Conservation (phyloP, 345 rosid species). For the Linum trigynum region DNA sequence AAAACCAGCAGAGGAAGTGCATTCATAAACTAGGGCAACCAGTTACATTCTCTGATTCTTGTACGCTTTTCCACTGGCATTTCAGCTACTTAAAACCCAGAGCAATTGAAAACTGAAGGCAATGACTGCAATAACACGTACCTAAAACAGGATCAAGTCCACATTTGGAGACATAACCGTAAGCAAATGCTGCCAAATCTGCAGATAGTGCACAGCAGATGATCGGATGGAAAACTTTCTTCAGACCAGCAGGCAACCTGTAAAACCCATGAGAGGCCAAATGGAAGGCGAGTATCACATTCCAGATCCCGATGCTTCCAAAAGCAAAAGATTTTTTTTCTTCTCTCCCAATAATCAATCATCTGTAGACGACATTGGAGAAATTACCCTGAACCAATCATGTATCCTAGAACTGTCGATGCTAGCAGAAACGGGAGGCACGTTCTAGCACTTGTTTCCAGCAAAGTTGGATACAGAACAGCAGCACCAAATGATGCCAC, state of each 20-base stretch:
- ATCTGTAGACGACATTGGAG: background rate
- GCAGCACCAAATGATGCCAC: conserved; percentile 59
- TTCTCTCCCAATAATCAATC: background rate
- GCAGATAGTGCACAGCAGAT: conserved; percentile 79
- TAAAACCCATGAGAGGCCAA: conserved; percentile 7
- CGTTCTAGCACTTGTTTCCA: conserved; percentile 75
- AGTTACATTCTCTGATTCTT: no score
- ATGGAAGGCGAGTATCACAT: background rate
- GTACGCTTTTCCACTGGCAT: no score
- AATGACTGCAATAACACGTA: conserved; percentile 11
- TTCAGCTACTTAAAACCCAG: no score
- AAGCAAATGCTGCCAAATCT: conserved; percentile 72
- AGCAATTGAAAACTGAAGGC: no score
- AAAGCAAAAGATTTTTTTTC: no score
- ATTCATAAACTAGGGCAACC: no score
- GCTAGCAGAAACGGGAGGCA: conserved; percentile 89
- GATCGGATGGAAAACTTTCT: conserved; percentile 77
- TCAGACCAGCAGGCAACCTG: conserved; percentile 72
- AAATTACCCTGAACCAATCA: conserved; percentile 68
- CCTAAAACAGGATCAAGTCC: conserved; percentile 88
- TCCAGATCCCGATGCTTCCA: no score
- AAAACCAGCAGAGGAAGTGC: no score
- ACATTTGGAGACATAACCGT: conserved; percentile 60
- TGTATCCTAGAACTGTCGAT: conserved; percentile 82
- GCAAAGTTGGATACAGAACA: conserved; percentile 48